Evolutionary conservation across 108 stramenopile species (phyloP), one percentile per base, ranked within the genome.

Genomic region (Cyclotella baltica): DNA sequence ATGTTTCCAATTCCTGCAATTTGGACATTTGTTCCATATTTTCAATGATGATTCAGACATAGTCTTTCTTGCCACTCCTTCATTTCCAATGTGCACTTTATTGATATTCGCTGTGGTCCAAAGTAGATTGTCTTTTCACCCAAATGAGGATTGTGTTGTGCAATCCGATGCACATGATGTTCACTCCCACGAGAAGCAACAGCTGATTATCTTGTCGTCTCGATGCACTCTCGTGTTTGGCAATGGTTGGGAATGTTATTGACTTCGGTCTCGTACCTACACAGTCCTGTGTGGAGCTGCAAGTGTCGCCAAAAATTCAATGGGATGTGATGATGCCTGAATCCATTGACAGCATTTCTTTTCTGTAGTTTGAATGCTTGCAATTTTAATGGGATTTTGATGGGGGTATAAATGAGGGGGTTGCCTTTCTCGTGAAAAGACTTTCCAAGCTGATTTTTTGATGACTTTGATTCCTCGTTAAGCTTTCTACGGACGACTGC

Each of bases 141-240:
- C n/a, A n/a, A n/a, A n/a, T n/a, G n/a, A 23, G 83, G 83, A 53
- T 88, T 86, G 61, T 88, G 85, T 70, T 88, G 88, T 33, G 83
- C 80, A 61, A 88, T 78, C 85, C 85, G 86, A 31, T 86, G 59
- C 31, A 78, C 75, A 67, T 85, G 73, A 56, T 65, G 67, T 28
- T 38, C 70, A 33, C 4, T 6, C 1, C 19, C 18, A 19, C 36
- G 35, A 29, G 51, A 51, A 25, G 33, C 15, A 2, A 64, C 40
- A 38, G 27, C 70, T 16, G 6, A 30, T 59, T 43, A 40, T 74
- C 51, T 9, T 75, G 61, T 58, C 51, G 73, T 29, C 61, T 69
- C 4, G 72, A 50, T 38, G 58, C 18, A 61, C 35, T 23, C 19
- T 34, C 62, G 19, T 4, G 35, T 16, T 52, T 40, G 48, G 53